A percentile compares a stretch with the other conserved stretches of the same genome.
phyloP scores from a whole-genome alignment of 2,329 filamentous ascomycete species.

The Colletotrichum karsti region DNA sequence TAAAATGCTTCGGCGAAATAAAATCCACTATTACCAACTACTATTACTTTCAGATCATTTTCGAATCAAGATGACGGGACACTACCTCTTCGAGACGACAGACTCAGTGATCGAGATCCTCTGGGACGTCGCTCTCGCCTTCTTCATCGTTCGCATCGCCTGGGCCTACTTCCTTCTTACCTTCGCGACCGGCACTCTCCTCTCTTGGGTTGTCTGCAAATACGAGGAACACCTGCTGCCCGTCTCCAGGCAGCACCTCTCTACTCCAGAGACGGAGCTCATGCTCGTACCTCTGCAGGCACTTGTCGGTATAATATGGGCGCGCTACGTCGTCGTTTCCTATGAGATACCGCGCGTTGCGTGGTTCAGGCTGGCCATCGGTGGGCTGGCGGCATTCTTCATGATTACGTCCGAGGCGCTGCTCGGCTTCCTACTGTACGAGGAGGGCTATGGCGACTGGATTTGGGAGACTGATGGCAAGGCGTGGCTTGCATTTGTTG shows the following conservation, averaged over 20 bases:
- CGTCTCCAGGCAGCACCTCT: neutral
- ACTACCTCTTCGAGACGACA: slow-evolving; percentile 38
- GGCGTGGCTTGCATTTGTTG: neutral
- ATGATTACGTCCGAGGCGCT: neutral
- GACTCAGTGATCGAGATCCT: slow-evolving; percentile 45
- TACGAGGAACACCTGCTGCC: neutral
- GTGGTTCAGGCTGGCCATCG: slow-evolving; percentile 20
- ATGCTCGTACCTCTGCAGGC: neutral
- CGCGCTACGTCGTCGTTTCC: slow-evolving; percentile 4
- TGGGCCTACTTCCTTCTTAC: slow-evolving; percentile 40
- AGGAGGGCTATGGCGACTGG: neutral
- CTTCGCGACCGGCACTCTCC: slow-evolving; percentile 32
- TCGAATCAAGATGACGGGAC: neutral
- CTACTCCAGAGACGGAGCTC: neutral
- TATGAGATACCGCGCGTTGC: slow-evolving; percentile 24
- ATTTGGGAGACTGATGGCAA: neutral
- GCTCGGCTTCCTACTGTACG: neutral
- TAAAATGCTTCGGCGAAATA: neutral
- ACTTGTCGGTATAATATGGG: neutral
- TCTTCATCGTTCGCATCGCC: slow-evolving; percentile 43
- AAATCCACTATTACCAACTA: neutral
- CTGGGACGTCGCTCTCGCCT: slow-evolving; percentile 45
- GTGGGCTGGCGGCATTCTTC: slow-evolving; percentile 10
- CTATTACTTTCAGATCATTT: neutral
- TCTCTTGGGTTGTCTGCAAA: slow-evolving; percentile 15